Conservation (phyloP, 176 grass and related monocot genomes). For the Triticum aestivum region IWGSC_CS_RefSeq_v2.1 NC_057794.1:364819325-364819824, state of each 20-base stretch:
- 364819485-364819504: background rate
- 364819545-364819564: background rate
- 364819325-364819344: background rate
- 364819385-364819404: background rate
- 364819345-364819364: background rate
- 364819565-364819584: constrained; percentile 2
- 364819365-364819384: background rate
- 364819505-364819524: constrained; percentile 14
- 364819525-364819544: constrained; percentile 40
- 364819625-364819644: background rate
- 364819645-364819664: background rate
- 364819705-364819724: background rate
- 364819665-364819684: background rate
- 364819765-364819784: background rate
- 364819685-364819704: background rate
- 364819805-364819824: background rate
- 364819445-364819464: background rate
- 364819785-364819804: background rate
- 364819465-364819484: background rate
- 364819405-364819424: background rate
- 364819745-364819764: background rate
- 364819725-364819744: background rate
- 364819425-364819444: background rate
- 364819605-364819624: background rate
- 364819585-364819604: constrained; percentile 4